Evolutionary conservation across 805 yeast species (phyloP).

Genomic region (Sugiyamaella smithiae): DNA sequence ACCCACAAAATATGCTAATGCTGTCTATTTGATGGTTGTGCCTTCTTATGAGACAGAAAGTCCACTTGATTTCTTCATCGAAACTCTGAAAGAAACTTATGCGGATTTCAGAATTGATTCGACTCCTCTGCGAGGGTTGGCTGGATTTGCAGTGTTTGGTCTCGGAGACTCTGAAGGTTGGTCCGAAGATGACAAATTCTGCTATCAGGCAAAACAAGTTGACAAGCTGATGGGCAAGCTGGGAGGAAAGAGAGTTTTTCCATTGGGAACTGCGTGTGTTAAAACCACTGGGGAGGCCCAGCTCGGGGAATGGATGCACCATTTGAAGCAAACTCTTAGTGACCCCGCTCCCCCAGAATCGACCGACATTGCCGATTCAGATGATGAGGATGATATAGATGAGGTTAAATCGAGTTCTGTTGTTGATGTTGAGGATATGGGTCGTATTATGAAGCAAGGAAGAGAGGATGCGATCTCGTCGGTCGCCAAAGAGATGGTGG

Average conservation of each 20-base stretch:
- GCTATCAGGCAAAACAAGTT: slow-evolving; percentile 76
- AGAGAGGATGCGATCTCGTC: slow-evolving; percentile 25
- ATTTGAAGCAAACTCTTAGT: slow-evolving; percentile 56
- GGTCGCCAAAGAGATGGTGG: slow-evolving; percentile 77
- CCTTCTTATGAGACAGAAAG: slow-evolving; percentile 94
- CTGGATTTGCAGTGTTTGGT: slow-evolving; percentile 84
- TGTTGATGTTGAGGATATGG: slow-evolving; percentile 91
- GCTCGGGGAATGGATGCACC: slow-evolving; percentile 63
- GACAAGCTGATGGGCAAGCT: slow-evolving; percentile 75
- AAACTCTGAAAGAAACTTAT: slow-evolving; percentile 72
- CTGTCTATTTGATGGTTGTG: slow-evolving; percentile 65
- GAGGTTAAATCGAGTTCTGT: slow-evolving; percentile 42
- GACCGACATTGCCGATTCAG: slow-evolving; percentile 57
- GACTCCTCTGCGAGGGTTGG: slow-evolving; percentile 62
- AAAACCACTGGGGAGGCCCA: slow-evolving; percentile 54
- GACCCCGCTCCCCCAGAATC: slow-evolving; percentile 64
- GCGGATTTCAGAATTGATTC: slow-evolving; percentile 85
- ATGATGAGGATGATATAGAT: slow-evolving; percentile 44
- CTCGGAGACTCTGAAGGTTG: slow-evolving; percentile 86
- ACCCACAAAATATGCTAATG: slow-evolving; percentile 43
- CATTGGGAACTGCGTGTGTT: slow-evolving; percentile 79
- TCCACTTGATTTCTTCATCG: slow-evolving; percentile 84
- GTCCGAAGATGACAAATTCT: slow-evolving; percentile 64
- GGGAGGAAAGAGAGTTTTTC: slow-evolving; percentile 84
- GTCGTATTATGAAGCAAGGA: slow-evolving; percentile 46